Evolutionary conservation across 768 basidiomycete genomes (phyloP), one percentile per base, ranked within the genome.

Genomic region (Kwoniella sp.): DNA sequence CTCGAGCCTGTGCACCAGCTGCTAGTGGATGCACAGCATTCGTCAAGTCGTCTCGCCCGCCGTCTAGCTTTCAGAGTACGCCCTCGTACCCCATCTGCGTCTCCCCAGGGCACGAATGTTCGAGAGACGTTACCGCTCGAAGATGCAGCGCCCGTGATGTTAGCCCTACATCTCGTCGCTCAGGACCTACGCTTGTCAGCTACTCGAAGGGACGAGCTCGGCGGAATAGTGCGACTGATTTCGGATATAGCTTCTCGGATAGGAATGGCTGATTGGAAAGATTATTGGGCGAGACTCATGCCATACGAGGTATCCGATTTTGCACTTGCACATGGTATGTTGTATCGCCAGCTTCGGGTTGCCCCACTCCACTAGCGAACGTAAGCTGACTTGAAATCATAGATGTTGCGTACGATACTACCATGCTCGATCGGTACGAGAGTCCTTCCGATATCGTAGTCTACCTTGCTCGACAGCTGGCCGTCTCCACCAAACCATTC

Each of bases 191-290:
- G 78, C 25, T 60, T 83, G 37, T 61, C 67, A 22, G 29, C 58
- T 2, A 58, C 57, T 21, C 29, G 49, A 2, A 27, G 52, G 24
- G 3, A 5, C 15, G 52, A 70, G n/a, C 49, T 69, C 5, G 17
- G 24, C 0, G 48, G 19, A 3, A 1, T 78, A 19, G 69, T 67
- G 7, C 30, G 13, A 8, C 21, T 76, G 19, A 50, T 79, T 1
- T 58, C 67, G 0, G 29, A 61, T 0, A 44, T 78, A 19, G 73
- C 77, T 0, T 37, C 26, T 6, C 46, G 48, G 26, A 33, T 85
- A 15, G 84, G 90, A 17, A 85, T 90, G 21, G 86, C 88, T 0
- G 92, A 92, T 73, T 95, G 92, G 93, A 86, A 86, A 6, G 92
- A 96, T 79, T 93, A 93, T 74, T 95, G 92, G 93, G 88, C 88